Base-by-base conservation (phyloP, 805 yeast species). In the Candida namnaoensis region DNA sequence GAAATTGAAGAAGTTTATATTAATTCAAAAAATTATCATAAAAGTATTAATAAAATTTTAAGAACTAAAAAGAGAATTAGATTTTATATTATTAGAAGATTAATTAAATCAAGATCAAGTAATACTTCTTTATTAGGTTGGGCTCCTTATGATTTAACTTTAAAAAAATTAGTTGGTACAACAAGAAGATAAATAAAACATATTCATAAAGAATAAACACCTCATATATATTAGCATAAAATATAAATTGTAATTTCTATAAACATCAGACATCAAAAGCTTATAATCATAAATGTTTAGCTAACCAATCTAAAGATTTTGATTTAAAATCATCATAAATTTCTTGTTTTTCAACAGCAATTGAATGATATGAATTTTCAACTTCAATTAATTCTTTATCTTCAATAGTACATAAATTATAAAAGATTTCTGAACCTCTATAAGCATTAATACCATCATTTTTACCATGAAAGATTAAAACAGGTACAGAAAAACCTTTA, bases 381-480 rank as follows among this genome's bases (percentile, higher is more conserved):
- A 57, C 42, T n/a, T 42, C 35, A 0, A 45, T 36, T 1, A 58
- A 19, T 35, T 43, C 43, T 36, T 53, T 53, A 35, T 52, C 57
- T 25, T 41, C 23, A 23, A 47, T 36, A 3, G 48, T 5, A 49
- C 43, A 32, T 45, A 30, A 5, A 47, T 37, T 14, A 42, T 34
- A 41, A 51, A 50, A 15, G 42, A 19, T 40, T 35, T 40, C 38
- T 2, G 59, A 49, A 1, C 48, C 53, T 12, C 44, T 47, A 8
- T 48, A 46, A 40, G 65, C 76, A 55, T 82, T 84, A 49, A 84
- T 68, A 19, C 66, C 57, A 55, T 82, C 90, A 24, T 54, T 57
- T n/a, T 66, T 62, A 24, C 88, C 86, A 54, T 81, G 88, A 37
- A 73, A 50, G 11, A 81, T 58, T 33, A 79, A 57, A 9, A 80